Conservation (phyloP, 345 rosid species). For the Murraya paniculata region DNA sequence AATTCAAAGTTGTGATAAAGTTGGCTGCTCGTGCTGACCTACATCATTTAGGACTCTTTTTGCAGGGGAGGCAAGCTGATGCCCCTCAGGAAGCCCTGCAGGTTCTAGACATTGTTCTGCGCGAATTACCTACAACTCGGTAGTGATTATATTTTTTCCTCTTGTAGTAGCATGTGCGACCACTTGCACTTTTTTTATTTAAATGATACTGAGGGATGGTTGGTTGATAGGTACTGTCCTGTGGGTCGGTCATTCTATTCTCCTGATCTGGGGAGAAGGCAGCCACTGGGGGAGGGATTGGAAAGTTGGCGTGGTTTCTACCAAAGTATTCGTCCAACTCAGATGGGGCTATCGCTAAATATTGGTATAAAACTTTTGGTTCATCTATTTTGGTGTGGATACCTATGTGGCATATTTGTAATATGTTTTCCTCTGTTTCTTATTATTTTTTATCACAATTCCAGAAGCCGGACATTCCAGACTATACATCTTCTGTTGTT, state of each 20-base stretch:
- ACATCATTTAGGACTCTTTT: constrained; percentile 77
- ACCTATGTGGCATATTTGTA: neutral
- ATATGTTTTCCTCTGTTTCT: neutral
- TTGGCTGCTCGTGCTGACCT: constrained; percentile 91
- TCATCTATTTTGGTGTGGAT: neutral
- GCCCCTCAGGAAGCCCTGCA: constrained; percentile 99
- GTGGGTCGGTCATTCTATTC: constrained; percentile 93
- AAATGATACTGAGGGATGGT: constrained; percentile 3
- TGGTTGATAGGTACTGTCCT: constrained; percentile 60
- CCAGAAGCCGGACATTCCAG: neutral
- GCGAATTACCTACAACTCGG: constrained; percentile 83
- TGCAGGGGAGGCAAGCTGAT: constrained; percentile 87
- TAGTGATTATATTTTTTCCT: constrained; percentile 26
- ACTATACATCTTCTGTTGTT: neutral
- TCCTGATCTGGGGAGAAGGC: constrained; percentile 79
- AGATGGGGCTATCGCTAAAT: constrained; percentile 87
- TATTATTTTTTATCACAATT: neutral
- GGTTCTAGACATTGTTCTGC: constrained; percentile 96
- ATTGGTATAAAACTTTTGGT: constrained; percentile 45
- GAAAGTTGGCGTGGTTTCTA: constrained; percentile 99
- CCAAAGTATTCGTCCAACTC: constrained; percentile 96
- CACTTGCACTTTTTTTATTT: neutral
- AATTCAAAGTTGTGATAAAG: constrained; percentile 69
- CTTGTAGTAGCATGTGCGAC: constrained; percentile 5
- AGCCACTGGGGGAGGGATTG: constrained; percentile 82